These are phyloP conservation scores for Fraxinus sp. DNA, from an alignment of 305 asterid genomes.

Conservation along the genomic window DNA sequence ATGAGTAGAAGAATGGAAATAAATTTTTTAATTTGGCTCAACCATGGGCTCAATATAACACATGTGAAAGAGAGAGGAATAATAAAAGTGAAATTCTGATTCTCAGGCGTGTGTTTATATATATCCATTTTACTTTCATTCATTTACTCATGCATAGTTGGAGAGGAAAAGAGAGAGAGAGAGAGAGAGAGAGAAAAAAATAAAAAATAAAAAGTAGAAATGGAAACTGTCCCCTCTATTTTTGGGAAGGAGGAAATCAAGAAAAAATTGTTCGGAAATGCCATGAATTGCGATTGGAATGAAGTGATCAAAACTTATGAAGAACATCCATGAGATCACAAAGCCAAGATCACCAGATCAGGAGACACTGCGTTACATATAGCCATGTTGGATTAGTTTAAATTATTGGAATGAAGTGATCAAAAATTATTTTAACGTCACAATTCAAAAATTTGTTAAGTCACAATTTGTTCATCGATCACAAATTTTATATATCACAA, in stretches of 20 bases:
- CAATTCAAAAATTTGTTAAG: no score
- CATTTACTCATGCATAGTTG: neutral
- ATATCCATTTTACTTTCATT: neutral
- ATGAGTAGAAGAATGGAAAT: no score
- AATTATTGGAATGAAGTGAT: no score
- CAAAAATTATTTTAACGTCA: no score
- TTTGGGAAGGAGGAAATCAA: neutral
- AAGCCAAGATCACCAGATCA: neutral
- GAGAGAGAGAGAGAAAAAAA: no score
- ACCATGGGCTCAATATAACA: no score
- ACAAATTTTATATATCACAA: no score
- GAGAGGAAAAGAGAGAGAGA: neutral
- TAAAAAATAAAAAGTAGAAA: neutral
- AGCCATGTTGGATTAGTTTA: neutral
- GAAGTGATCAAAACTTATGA: neutral
- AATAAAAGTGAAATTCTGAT: neutral
- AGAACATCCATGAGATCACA: neutral
- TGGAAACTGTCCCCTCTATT: neutral
- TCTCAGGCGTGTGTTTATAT: neutral
- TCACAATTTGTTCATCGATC: no score
- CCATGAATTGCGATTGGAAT: constrained; percentile 13
- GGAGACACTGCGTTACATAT: constrained; percentile 3
- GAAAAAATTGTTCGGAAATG: constrained; percentile 10
- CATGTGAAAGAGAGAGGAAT: no score
- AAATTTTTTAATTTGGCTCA: no score